Evolutionary conservation across 2,329 filamentous ascomycete genomes (phyloP).

Genomic region (Rhynchosporium graminicola): DNA sequence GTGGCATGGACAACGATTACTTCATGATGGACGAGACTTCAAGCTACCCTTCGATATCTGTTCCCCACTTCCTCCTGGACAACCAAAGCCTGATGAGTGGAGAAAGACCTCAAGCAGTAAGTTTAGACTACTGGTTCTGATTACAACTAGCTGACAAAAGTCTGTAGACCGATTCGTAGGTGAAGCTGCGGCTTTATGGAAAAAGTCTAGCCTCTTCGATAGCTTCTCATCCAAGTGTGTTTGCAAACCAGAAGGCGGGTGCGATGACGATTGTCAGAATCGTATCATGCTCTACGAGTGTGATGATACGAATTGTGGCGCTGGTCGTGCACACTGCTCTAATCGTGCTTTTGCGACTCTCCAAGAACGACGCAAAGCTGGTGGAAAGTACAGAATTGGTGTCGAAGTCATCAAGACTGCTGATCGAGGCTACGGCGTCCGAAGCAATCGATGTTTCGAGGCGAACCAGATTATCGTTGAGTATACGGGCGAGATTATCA

Average conservation of each 20-base stretch:
- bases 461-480: constrained; percentile 97
- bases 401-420: constrained; percentile 92
- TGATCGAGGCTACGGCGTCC: constrained; percentile 87
- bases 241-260: constrained; percentile 76
- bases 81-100: constrained; percentile 93
- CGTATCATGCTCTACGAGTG: constrained; percentile 98
- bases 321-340: constrained; percentile 71
- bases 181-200: constrained; percentile 78
- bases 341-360: constrained; percentile 89
- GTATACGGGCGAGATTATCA: constrained; percentile 97
- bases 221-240: constrained; percentile 77
- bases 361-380: constrained; percentile 70
- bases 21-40: constrained; percentile 77
- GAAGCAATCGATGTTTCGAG: constrained; percentile 83
- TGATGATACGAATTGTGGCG: constrained; percentile 82
- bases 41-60: constrained; percentile 89
- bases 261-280: constrained; percentile 89
- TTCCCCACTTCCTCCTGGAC: constrained; percentile 79
- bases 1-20: constrained; percentile 69
- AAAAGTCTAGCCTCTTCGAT: constrained; percentile 72
- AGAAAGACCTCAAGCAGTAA: constrained; percentile 87
- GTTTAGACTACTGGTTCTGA: constrained; percentile 38
- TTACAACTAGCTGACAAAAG: constrained; percentile 3
- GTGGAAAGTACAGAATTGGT: constrained; percentile 86
- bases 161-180: constrained; percentile 81